Evolutionary conservation across 2,329 filamentous ascomycete species (phyloP).

Genomic region (Neodidymelliopsis sp.): DNA sequence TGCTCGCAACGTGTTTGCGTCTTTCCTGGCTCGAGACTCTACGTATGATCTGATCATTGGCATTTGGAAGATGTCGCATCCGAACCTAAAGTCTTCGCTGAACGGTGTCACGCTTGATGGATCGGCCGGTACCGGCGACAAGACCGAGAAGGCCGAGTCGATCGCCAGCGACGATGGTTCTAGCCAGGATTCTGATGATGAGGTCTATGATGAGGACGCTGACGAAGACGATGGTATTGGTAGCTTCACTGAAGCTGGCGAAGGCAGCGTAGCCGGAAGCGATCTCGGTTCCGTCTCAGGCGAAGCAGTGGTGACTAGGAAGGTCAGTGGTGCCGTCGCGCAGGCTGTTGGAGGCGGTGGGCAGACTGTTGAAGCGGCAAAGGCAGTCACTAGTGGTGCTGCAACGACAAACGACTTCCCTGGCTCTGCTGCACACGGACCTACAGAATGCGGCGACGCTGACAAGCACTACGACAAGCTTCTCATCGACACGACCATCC

Average conservation of each 20-base stretch:
- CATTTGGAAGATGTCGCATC: slow-evolving; percentile 97
- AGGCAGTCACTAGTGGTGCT: slow-evolving; percentile 52
- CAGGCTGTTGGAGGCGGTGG: slow-evolving; percentile 50
- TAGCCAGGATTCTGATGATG: slow-evolving; percentile 74
- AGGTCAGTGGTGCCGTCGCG: slow-evolving; percentile 68
- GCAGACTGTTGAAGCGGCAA: slow-evolving; percentile 42
- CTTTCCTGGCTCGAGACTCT: slow-evolving; percentile 90
- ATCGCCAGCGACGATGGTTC: slow-evolving; percentile 54
- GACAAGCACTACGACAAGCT: slow-evolving; percentile 83
- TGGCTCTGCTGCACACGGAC: slow-evolving; percentile 79
- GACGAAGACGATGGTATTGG: slow-evolving; percentile 76
- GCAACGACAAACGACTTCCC: slow-evolving; percentile 72
- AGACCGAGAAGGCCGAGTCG: slow-evolving; percentile 84
- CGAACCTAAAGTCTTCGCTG: slow-evolving; percentile 85
- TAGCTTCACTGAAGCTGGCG: slow-evolving; percentile 64
- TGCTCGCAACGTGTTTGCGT: slow-evolving; percentile 94
- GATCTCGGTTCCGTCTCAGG: slow-evolving; percentile 60
- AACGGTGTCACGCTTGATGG: slow-evolving; percentile 87
- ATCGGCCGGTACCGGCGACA: slow-evolving; percentile 74
- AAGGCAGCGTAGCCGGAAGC: slow-evolving; percentile 62
- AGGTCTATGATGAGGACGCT: slow-evolving; percentile 81
- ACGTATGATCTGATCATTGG: slow-evolving; percentile 97
- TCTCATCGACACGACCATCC: slow-evolving; percentile 83
- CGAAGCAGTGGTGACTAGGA: slow-evolving; percentile 62
- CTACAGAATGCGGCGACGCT: slow-evolving; percentile 85